Conservation (phyloP, 306 rosid species). For the Quercus suber region DNA sequence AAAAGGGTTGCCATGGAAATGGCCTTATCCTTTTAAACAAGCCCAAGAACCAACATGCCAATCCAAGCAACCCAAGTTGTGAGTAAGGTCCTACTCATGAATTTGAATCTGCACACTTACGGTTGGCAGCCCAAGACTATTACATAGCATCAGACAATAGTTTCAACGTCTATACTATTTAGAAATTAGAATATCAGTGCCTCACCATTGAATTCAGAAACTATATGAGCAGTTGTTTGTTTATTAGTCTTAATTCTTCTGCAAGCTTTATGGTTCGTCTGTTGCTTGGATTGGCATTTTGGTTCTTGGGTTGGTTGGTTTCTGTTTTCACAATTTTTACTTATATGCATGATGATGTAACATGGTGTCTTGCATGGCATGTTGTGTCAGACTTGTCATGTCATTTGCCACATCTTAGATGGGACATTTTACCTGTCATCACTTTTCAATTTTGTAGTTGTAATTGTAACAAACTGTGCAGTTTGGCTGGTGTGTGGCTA, state of each 20-base stretch:
- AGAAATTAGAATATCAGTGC: neutral
- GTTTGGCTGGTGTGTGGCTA: neutral
- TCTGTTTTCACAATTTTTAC: neutral
- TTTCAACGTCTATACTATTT: neutral
- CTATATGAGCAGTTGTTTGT: neutral
- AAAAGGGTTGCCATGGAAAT: too few relatives aligned
- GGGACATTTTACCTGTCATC: neutral
- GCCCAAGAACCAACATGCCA: too few relatives aligned
- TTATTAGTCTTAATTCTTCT: neutral
- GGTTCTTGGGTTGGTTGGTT: neutral
- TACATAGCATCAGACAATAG: too few relatives aligned
- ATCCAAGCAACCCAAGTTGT: too few relatives aligned
- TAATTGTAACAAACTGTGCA: neutral
- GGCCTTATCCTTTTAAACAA: too few relatives aligned
- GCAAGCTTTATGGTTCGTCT: neutral
- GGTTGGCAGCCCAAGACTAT: too few relatives aligned
- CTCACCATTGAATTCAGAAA: neutral
- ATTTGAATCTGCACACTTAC: too few relatives aligned
- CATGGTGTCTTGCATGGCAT: neutral
- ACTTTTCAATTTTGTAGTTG: neutral
- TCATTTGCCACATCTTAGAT: neutral
- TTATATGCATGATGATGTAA: neutral
- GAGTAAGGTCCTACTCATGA: too few relatives aligned
- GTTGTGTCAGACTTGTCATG: neutral
- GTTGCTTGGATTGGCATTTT: neutral